These are phyloP conservation scores for Hemileccinum impolitum DNA, from an alignment of 768 basidiomycete species.

Conservation along the genomic window DNA sequence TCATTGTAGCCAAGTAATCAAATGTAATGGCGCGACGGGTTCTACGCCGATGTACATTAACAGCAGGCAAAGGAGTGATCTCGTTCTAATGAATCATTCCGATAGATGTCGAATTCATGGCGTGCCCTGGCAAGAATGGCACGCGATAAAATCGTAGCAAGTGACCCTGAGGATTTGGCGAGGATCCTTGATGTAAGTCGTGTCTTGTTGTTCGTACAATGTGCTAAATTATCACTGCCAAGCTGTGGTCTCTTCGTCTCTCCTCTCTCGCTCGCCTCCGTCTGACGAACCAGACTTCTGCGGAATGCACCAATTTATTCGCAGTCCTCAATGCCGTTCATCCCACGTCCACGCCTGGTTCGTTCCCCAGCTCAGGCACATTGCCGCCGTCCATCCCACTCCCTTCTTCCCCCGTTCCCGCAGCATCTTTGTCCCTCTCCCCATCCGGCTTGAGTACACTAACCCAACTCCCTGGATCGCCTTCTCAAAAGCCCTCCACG, in stretches of 20 bases:
- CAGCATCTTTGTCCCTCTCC: conserved; percentile 12
- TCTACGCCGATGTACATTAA: neutral
- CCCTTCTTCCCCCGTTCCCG: conserved; percentile 35
- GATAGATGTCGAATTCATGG: conserved; percentile 87
- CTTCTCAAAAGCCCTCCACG: conserved; percentile 14
- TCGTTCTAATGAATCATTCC: conserved; percentile 12
- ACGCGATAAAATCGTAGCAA: conserved; percentile 66
- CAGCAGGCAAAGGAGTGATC: neutral
- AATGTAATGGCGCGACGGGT: conserved; percentile 7
- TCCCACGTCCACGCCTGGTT: conserved; percentile 47
- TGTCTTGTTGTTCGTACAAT: too few species aligned
- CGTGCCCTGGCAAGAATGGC: conserved; percentile 82
- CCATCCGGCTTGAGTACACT: conserved; percentile 21
- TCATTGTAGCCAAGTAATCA: conserved; percentile 20
- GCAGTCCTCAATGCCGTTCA: conserved; percentile 60
- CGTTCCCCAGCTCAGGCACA: conserved; percentile 42
- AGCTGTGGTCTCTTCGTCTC: conserved; percentile 86
- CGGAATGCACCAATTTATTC: conserved; percentile 81
- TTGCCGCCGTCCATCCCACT: conserved; percentile 5
- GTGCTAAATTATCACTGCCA: neutral
- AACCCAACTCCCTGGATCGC: conserved; percentile 23
- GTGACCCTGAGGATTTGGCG: conserved; percentile 64
- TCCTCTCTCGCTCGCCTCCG: conserved; percentile 76
- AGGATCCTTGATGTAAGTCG: conserved; percentile 66
- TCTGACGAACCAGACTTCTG: conserved; percentile 83